Evolutionary conservation across 2,329 filamentous ascomycete species (phyloP).

Genomic region (Neopestalotiopsis clavispora): DNA sequence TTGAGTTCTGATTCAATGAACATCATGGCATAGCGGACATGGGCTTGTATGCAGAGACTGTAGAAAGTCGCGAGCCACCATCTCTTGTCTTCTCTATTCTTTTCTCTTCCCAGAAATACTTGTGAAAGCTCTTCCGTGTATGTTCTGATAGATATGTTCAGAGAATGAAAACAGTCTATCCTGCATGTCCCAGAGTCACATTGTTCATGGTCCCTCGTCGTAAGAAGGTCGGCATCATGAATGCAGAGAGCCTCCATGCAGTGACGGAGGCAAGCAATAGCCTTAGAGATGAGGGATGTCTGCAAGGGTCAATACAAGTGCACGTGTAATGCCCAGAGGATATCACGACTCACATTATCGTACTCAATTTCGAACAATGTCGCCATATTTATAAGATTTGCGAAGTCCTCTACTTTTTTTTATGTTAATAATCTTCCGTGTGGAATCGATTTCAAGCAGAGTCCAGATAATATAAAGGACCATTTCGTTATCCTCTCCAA

Average conservation of each 20-base stretch:
- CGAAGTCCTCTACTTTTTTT: neutral
- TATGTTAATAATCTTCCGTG: neutral
- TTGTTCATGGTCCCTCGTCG: neutral
- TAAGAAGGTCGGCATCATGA: neutral
- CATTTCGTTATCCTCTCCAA: neutral
- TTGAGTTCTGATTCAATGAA: conserved; percentile 5
- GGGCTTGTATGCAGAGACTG: conserved; percentile 1
- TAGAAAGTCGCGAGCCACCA: conserved; percentile 1
- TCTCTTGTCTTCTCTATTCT: neutral
- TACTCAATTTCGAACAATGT: neutral
- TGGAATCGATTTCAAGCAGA: neutral
- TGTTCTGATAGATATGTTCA: neutral
- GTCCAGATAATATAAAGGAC: neutral
- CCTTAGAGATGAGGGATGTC: neutral
- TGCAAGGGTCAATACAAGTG: neutral
- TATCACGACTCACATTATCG: neutral
- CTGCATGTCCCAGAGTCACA: neutral
- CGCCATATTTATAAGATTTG: neutral
- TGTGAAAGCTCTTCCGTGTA: neutral
- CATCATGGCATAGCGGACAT: neutral
- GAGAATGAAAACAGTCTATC: neutral
- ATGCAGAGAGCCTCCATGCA: neutral
- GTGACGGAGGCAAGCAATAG: neutral
- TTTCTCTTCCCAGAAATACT: neutral
- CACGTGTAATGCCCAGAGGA: neutral